Evolutionary conservation across 441 rosid genomes (phyloP).

Genomic region (Melastoma candidum): DNA sequence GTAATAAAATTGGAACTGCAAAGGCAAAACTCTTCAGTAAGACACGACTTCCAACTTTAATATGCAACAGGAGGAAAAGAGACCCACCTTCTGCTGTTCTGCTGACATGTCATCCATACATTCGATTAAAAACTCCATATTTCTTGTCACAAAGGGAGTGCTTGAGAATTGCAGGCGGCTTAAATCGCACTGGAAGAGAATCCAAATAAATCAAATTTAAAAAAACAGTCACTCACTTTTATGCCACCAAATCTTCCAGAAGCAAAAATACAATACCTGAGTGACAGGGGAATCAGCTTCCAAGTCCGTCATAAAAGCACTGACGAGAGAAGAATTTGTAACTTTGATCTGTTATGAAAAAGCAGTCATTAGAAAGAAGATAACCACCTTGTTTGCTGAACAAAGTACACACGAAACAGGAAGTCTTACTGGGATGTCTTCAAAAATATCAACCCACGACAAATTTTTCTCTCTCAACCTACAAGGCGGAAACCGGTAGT

Average conservation of each 20-base stretch:
- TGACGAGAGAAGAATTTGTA: conserved; percentile 89
- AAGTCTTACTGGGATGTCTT: conserved; percentile 93
- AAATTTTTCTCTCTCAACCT: conserved; percentile 96
- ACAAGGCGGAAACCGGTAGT: conserved; percentile 9
- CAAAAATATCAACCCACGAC: conserved; percentile 98
- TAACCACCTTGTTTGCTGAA: neutral
- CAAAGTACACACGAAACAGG: neutral
- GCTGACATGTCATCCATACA: conserved; percentile 89
- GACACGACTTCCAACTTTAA: conserved; percentile 2
- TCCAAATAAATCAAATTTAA: conserved; percentile 4
- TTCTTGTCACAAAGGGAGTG: conserved; percentile 75
- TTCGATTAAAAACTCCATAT: conserved; percentile 83
- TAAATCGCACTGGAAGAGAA: conserved; percentile 55
- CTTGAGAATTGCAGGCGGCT: conserved; percentile 81
- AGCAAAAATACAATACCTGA: conserved; percentile 38
- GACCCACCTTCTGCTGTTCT: conserved; percentile 71
- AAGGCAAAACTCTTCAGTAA: conserved; percentile 6
- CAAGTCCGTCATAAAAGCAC: conserved; percentile 90
- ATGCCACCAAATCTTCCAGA: neutral
- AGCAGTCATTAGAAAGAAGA: conserved; percentile 7
- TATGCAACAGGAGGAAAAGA: neutral
- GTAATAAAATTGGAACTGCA: conserved; percentile 81
- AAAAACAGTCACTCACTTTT: neutral
- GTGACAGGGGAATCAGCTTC: conserved; percentile 82
- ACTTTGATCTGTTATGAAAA: conserved; percentile 64